Evolutionary conservation across 192 early-diverging fungal genomes (phyloP), one percentile per base, ranked within the genome.

Genomic region (Chytriomyces hyalinus): DNA sequence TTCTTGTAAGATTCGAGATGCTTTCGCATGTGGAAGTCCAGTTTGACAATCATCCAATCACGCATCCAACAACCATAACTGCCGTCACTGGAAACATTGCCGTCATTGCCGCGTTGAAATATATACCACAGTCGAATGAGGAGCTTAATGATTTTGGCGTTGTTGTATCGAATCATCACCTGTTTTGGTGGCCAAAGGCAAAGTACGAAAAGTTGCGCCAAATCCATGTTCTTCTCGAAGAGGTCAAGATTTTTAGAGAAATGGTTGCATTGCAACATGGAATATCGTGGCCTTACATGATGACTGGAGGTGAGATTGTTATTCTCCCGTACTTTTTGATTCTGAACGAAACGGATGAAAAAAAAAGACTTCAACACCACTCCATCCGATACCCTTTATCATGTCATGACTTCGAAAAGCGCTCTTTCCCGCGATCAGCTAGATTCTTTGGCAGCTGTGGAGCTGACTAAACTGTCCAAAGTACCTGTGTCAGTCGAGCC

Each of bases 91-190:
- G 36, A 2, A 36, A 36, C 36, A 36, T 36, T 36, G 36, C 36
- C 36, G 36, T 36, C 36, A 36, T 36, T 36, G 36, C 36, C 36
- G 4, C 36, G 36, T 36, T 36, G 36, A 36, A 36, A 36, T 36
- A 36, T 36, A 36, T 36, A 2, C 36, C 36, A 36, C 36, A 36
- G 36, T 36, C 36, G 36, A 36, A 36, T 4, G 36, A 36, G 36
- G 36, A 36, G 36, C 36, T 2, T 36, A 2, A 36, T 36, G 36
- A 36, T 36, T 36, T 36, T 36, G 36, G 36, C 36, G 5, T 86
- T 6, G 26, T 83, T 10, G 61, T 86, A 17, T 63, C 78, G 3
- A 86, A 86, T 67, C 78, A 75, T 45, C 84, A 86, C 80, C 68
- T 86, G 51, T 84, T 77, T 50, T 86, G 84, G 84, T 53, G 82